These are phyloP conservation scores for Chlorella sp. DNA, from an alignment of 139 green algal species.

Conservation along the genomic window DNA sequence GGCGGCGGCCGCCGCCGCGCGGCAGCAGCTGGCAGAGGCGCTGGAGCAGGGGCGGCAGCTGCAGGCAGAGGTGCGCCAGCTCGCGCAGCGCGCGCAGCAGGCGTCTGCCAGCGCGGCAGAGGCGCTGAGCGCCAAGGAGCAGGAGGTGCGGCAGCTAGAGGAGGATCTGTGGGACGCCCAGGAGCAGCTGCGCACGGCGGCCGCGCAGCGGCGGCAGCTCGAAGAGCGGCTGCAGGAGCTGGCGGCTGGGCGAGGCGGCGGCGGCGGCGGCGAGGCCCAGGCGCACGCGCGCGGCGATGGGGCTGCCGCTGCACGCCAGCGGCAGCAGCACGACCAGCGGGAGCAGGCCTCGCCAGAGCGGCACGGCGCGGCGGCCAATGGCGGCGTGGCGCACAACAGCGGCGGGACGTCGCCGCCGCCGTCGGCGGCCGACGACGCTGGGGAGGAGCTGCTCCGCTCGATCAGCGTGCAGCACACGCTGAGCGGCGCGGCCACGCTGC, in stretches of 20 bases:
- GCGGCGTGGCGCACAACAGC: too few relatives aligned
- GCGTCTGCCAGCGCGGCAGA: not conserved
- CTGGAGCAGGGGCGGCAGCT: slow-evolving; percentile 4
- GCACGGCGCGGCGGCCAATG: not conserved
- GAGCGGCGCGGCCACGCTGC: not conserved
- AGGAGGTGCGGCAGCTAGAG: slow-evolving; percentile 32
- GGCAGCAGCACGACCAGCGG: slow-evolving; percentile 1
- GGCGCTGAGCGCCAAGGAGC: slow-evolving; percentile 10
- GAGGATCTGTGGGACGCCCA: slow-evolving; percentile 35
- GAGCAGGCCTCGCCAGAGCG: not conserved
- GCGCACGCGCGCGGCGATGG: not conserved
- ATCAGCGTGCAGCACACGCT: not conserved
- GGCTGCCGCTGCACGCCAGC: too few relatives aligned
- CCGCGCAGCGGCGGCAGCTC: not conserved
- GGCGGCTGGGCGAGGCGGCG: not conserved
- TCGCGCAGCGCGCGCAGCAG: slow-evolving; percentile 4
- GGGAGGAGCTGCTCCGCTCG: slow-evolving; percentile 12
- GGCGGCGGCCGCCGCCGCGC: slow-evolving; percentile 11
- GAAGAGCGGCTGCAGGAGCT: slow-evolving; percentile 14
- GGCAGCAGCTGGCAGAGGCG: slow-evolving; percentile 19
- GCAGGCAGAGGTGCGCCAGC: slow-evolving; percentile 21
- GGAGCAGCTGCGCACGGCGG: slow-evolving; percentile 11
- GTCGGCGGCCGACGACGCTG: slow-evolving; percentile 7
- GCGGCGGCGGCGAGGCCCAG: slow-evolving; percentile 8
- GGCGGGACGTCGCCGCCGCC: not conserved